These are phyloP conservation scores for Schizosaccharomyces japonicus DNA, from an alignment of 805 yeast species.

Conservation along the genomic window DNA sequence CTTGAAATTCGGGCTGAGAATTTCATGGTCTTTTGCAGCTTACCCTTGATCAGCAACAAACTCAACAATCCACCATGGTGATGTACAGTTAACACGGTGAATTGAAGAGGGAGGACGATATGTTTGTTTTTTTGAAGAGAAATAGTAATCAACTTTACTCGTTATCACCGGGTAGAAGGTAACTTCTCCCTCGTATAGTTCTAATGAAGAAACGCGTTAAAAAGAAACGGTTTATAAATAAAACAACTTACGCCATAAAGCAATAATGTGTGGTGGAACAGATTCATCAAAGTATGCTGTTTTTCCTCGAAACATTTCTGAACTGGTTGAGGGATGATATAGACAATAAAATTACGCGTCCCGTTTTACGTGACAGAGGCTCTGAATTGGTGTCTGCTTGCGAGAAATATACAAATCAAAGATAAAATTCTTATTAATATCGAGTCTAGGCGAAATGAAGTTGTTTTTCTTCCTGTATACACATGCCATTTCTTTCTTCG, in stretches of 20 bases:
- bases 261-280: not conserved
- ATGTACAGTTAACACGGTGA: not conserved
- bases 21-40: too few relatives aligned
- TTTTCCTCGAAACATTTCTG: not conserved
- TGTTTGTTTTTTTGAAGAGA: not conserved
- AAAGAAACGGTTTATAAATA: too few relatives aligned
- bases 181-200: not conserved
- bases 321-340: not conserved
- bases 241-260: constrained; percentile 1
- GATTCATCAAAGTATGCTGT: not conserved
- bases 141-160: not conserved
- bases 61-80: constrained; percentile 3
- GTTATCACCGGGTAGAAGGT: not conserved
- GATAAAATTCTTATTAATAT: too few relatives aligned
- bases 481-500: too few relatives aligned
- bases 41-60: not conserved
- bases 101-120: not conserved
- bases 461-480: too few relatives aligned
- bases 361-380: not conserved
- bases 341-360: not conserved
- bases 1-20: too few relatives aligned
- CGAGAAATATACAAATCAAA: not conserved
- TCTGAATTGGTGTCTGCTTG: not conserved
- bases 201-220: too few relatives aligned
- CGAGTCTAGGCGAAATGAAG: too few relatives aligned